These are phyloP conservation scores for Leccinum rimulosum DNA, from an alignment of 768 basidiomycete genomes.

Conservation along the genomic window DNA sequence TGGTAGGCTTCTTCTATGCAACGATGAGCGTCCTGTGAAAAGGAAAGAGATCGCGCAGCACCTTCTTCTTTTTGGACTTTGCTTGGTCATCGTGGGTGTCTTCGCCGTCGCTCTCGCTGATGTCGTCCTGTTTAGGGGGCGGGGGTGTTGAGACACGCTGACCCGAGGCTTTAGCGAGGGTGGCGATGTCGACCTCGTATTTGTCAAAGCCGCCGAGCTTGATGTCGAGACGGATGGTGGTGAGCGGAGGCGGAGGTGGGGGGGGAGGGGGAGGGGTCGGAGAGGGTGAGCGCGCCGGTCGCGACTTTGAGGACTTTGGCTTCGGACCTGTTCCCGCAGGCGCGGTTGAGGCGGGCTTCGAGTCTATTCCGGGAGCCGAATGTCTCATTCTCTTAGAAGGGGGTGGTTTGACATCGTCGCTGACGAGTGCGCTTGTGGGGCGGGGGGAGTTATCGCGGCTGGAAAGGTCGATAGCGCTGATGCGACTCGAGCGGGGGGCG, in stretches of 20 bases:
- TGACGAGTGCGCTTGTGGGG: slow-evolving; percentile 4
- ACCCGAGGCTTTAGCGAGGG: slow-evolving; percentile 58
- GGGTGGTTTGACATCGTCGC: slow-evolving; percentile 26
- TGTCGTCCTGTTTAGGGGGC: slow-evolving; percentile 47
- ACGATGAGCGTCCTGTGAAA: slow-evolving; percentile 5
- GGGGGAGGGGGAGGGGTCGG: slow-evolving; percentile 51
- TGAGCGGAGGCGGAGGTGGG: slow-evolving; percentile 47
- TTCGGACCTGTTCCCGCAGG: slow-evolving; percentile 40
- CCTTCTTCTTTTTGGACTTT: slow-evolving; percentile 40
- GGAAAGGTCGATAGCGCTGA: slow-evolving; percentile 25
- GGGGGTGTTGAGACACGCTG: slow-evolving; percentile 61
- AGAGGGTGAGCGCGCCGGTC: slow-evolving; percentile 46
- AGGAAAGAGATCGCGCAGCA: slow-evolving; percentile 10
- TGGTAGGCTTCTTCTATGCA: slow-evolving; percentile 46
- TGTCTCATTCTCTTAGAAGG: slow-evolving; percentile 29
- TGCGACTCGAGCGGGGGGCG: slow-evolving; percentile 16
- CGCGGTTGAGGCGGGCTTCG: slow-evolving; percentile 26
- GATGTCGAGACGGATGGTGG: slow-evolving; percentile 70
- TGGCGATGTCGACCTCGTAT: slow-evolving; percentile 69
- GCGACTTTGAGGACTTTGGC: slow-evolving; percentile 50
- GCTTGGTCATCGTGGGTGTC: slow-evolving; percentile 36
- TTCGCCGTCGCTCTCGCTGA: slow-evolving; percentile 57
- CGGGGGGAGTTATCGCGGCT: slow-evolving; percentile 31
- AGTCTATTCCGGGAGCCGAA: slow-evolving; percentile 24
- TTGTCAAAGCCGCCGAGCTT: slow-evolving; percentile 67